phyloP scores from a whole-genome alignment of 148 eudicot genomes.

The Silene conica region DNA sequence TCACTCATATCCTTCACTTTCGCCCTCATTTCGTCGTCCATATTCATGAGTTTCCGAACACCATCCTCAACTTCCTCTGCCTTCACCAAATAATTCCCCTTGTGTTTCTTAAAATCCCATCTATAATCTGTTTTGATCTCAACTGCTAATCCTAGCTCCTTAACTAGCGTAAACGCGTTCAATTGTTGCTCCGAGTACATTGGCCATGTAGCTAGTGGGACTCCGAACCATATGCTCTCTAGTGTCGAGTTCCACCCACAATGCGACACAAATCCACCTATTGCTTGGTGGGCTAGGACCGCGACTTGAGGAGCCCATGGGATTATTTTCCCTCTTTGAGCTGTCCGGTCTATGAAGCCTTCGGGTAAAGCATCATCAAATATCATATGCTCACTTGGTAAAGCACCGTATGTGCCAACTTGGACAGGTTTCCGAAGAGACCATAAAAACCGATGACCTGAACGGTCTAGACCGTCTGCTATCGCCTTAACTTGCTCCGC shows the following conservation, averaged over 20 bases:
- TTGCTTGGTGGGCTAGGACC: slow-evolving; percentile 33
- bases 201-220: slow-evolving; percentile 49
- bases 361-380: slow-evolving; percentile 29
- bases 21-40: slow-evolving; percentile 3
- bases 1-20: slow-evolving; percentile 24
- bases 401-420: background rate
- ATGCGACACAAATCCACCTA: slow-evolving; percentile 53
- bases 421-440: slow-evolving; percentile 27
- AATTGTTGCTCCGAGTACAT: slow-evolving; percentile 44
- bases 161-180: slow-evolving; percentile 40
- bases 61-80: slow-evolving; percentile 34
- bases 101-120: slow-evolving; percentile 3
- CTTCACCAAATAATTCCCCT: slow-evolving; percentile 16
- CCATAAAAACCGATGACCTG: slow-evolving; percentile 43
- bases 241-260: slow-evolving; percentile 59
- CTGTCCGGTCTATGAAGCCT: slow-evolving; percentile 38
- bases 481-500: slow-evolving; percentile 41
- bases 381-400: slow-evolving; percentile 25
- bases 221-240: slow-evolving; percentile 41
- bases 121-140: slow-evolving; percentile 40
- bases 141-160: slow-evolving; percentile 34
- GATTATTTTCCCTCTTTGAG: slow-evolving; percentile 26
- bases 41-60: slow-evolving; percentile 27
- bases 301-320: slow-evolving; percentile 47
- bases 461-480: slow-evolving; percentile 38